Percentiles rank a stretch among this genome's conserved stretches.
These are phyloP conservation scores for Bruguiera sexangula DNA, from an alignment of 345 rosid genomes.

Conservation along the genomic window DNA sequence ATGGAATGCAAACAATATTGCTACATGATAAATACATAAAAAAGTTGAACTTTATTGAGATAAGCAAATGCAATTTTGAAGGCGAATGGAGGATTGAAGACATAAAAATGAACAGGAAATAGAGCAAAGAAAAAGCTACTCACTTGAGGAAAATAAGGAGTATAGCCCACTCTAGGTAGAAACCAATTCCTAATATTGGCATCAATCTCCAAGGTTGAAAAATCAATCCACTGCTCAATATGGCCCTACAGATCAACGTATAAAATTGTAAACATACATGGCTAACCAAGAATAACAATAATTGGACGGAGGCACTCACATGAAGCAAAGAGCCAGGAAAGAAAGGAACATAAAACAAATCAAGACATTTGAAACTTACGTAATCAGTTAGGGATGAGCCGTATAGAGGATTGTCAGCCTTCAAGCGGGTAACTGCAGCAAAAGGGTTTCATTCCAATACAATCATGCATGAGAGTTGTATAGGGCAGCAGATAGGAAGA, in stretches of 20 bases:
- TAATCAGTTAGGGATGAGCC: conserved; percentile 69
- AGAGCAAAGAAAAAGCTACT: conserved; percentile 16
- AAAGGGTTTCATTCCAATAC: background rate
- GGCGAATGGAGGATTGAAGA: background rate
- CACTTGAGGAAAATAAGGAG: conserved; percentile 67
- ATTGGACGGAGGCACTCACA: background rate
- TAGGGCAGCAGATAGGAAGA: too few species aligned
- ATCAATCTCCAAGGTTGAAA: conserved; percentile 75
- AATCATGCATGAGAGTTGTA: background rate
- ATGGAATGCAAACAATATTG: too few species aligned
- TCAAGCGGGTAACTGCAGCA: conserved; percentile 56
- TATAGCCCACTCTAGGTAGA: conserved; percentile 54
- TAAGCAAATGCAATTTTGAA: too few species aligned
- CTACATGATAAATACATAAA: too few species aligned
- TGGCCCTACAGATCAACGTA: conserved; percentile 43
- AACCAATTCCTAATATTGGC: conserved; percentile 54
- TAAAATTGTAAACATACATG: too few species aligned
- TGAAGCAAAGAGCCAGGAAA: background rate
- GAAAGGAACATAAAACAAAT: background rate
- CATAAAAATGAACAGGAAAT: background rate
- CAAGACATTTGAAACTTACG: conserved; percentile 26
- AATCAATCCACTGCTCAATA: conserved; percentile 96
- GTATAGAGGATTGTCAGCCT: conserved; percentile 59
- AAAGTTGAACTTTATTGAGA: too few species aligned
- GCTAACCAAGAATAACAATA: too few species aligned